Conservation (phyloP, 345 rosid genomes). For the Adansonia digitata region DNA sequence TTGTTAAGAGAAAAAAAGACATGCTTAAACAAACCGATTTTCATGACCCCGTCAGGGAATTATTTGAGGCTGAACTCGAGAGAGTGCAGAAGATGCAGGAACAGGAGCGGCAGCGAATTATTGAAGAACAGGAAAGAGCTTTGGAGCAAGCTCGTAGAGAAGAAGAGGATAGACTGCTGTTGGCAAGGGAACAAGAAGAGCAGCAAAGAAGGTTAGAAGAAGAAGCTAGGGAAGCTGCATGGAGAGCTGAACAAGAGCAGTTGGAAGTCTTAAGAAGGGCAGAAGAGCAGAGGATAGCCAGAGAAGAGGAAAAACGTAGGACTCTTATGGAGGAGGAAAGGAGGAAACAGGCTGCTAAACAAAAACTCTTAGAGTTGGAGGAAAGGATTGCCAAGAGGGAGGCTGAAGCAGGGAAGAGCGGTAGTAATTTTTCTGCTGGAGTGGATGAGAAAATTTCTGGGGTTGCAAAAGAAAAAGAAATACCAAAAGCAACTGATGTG, state of each 20-base stretch:
- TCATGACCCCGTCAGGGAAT: constrained; percentile 94
- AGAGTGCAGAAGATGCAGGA: constrained; percentile 97
- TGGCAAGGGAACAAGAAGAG: constrained; percentile 80
- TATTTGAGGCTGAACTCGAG: constrained; percentile 98
- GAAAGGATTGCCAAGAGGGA: constrained; percentile 86
- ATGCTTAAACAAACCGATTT: constrained; percentile 64
- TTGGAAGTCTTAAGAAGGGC: constrained; percentile 60
- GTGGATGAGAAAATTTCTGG: constrained; percentile 47
- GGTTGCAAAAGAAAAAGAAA: constrained; percentile 41
- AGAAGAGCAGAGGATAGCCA: constrained; percentile 78
- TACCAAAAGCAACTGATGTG: constrained; percentile 35
- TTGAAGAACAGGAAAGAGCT: constrained; percentile 84
- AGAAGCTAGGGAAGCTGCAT: constrained; percentile 81
- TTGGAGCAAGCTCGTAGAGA: constrained; percentile 75
- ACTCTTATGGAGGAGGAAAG: constrained; percentile 85
- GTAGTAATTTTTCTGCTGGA: constrained; percentile 37
- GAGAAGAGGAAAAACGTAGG: constrained; percentile 87
- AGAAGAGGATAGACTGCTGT: constrained; percentile 75
- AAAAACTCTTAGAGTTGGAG: constrained; percentile 90
- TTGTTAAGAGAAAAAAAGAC: constrained; percentile 81
- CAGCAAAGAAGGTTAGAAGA: constrained; percentile 66
- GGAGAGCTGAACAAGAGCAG: constrained; percentile 87
- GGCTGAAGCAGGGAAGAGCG: constrained; percentile 46
- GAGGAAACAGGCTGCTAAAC: constrained; percentile 91
- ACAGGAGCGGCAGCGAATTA: constrained; percentile 62